These are phyloP conservation scores for Linderina pennispora DNA, from an alignment of 192 early-diverging fungal species.

Conservation along the genomic window DNA sequence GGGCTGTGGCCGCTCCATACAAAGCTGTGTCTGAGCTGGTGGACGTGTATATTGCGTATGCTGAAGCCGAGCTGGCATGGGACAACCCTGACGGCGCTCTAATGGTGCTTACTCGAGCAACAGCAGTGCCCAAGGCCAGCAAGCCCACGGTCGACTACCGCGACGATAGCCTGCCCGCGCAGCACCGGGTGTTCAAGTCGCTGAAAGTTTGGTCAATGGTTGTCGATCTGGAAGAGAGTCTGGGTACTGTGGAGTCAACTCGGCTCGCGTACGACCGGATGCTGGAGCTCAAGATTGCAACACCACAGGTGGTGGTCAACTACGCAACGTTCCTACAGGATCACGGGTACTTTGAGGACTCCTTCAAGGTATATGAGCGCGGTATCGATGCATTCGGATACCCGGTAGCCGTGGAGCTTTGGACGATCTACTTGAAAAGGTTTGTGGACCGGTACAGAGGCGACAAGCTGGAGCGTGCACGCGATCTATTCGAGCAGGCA, in stretches of 20 bases:
- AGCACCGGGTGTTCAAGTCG: slow-evolving; percentile 79
- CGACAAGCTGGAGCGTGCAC: slow-evolving; percentile 78
- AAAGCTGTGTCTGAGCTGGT: slow-evolving; percentile 79
- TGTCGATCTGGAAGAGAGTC: slow-evolving; percentile 91
- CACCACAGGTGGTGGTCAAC: slow-evolving; percentile 94
- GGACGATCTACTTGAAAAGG: slow-evolving; percentile 89
- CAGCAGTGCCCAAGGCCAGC: slow-evolving; percentile 54
- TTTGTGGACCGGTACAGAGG: slow-evolving; percentile 86
- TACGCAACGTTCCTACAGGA: slow-evolving; percentile 89
- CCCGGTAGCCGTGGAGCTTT: slow-evolving; percentile 95
- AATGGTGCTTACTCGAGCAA: slow-evolving; percentile 80
- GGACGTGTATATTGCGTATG: slow-evolving; percentile 86
- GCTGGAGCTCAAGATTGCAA: slow-evolving; percentile 89
- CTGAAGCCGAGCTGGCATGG: slow-evolving; percentile 72
- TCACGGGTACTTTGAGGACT: slow-evolving; percentile 88
- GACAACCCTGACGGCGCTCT: slow-evolving; percentile 66
- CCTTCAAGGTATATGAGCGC: slow-evolving; percentile 91
- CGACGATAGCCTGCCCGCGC: slow-evolving; percentile 74
- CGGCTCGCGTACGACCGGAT: slow-evolving; percentile 86
- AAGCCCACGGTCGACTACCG: slow-evolving; percentile 55
- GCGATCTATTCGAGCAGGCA: slow-evolving; percentile 96
- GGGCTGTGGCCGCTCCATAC: slow-evolving; percentile 75
- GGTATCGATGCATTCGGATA: slow-evolving; percentile 95
- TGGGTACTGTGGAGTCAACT: slow-evolving; percentile 74
- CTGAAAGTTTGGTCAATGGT: slow-evolving; percentile 88